These are phyloP conservation scores for Aspergillus ustus DNA, from an alignment of 2,329 filamentous ascomycete species.

Conservation along the genomic window DNA sequence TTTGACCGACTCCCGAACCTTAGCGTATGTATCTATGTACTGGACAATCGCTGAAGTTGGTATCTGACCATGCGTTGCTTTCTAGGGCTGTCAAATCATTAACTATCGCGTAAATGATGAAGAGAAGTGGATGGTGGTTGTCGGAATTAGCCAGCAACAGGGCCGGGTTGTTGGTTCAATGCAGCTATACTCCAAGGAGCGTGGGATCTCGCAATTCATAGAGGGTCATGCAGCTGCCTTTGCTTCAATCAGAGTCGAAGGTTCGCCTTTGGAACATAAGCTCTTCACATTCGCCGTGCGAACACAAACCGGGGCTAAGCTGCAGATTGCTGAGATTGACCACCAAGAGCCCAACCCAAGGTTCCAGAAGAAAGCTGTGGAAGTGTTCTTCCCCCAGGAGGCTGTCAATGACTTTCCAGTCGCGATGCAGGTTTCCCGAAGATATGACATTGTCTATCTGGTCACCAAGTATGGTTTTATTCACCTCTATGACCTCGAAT, in stretches of 20 bases:
- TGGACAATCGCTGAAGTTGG: too few species aligned
- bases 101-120: constrained; percentile 97
- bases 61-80: constrained; percentile 13
- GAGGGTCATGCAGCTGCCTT: constrained; percentile 97
- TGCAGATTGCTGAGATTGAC: constrained; percentile 97
- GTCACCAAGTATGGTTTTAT: constrained; percentile 99
- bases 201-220: constrained; percentile 96
- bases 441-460: constrained; percentile 95
- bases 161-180: constrained; percentile 94
- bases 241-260: constrained; percentile 84
- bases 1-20: constrained; percentile 95
- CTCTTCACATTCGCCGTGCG: constrained; percentile 96
- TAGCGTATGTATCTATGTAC: constrained; percentile 60
- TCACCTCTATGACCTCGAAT: constrained; percentile 97
- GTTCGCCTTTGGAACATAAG: constrained; percentile 87
- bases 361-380: constrained; percentile 94
- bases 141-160: constrained; percentile 92
- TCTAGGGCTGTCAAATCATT: constrained; percentile 94
- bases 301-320: constrained; percentile 85
- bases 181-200: constrained; percentile 95
- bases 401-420: constrained; percentile 97
- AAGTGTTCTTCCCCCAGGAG: constrained; percentile 96
- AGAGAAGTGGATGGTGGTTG: constrained; percentile 97
- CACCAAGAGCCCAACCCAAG: constrained; percentile 85
- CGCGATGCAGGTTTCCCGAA: constrained; percentile 93